Evolutionary conservation across 2,329 filamentous ascomycete species (phyloP).

Genomic region (Hypoxylon sp.): DNA sequence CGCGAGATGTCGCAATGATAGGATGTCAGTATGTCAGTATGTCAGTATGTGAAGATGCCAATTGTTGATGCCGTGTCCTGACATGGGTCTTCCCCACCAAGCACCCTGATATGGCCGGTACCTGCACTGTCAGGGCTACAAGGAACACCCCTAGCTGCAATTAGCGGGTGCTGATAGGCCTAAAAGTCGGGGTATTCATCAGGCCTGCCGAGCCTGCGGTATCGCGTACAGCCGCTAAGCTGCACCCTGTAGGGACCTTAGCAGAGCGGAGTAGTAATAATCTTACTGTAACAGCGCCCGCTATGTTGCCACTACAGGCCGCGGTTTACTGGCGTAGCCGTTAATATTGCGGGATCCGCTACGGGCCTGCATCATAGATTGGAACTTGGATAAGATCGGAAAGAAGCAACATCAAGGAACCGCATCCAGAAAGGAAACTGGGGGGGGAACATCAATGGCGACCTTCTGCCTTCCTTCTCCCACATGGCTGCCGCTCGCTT

Average conservation of each 20-base stretch:
- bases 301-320: neutral
- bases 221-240: too few species aligned
- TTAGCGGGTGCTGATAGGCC: constrained; percentile 1
- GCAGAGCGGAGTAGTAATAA: constrained; percentile 8
- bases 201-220: constrained; percentile 4
- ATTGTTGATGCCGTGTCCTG: neutral
- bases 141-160: neutral
- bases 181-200: constrained; percentile 1
- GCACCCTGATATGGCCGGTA: constrained; percentile 7
- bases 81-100: constrained; percentile 15
- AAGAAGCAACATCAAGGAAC: constrained; percentile 29
- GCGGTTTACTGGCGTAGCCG: constrained; percentile 11
- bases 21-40: too few species aligned
- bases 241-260: neutral
- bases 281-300: constrained; percentile 22
- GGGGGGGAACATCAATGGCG: neutral
- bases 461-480: constrained; percentile 29
- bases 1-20: too few species aligned
- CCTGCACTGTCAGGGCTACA: constrained; percentile 15
- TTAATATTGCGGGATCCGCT: constrained; percentile 20
- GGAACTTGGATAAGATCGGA: constrained; percentile 28
- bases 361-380: constrained; percentile 27
- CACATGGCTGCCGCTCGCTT: constrained; percentile 12
- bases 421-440: constrained; percentile 26
- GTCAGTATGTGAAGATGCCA: too few species aligned